These are phyloP conservation scores for Talaromyces sp. DNA, from an alignment of 2,329 filamentous ascomycete genomes.

Conservation along the genomic window DNA sequence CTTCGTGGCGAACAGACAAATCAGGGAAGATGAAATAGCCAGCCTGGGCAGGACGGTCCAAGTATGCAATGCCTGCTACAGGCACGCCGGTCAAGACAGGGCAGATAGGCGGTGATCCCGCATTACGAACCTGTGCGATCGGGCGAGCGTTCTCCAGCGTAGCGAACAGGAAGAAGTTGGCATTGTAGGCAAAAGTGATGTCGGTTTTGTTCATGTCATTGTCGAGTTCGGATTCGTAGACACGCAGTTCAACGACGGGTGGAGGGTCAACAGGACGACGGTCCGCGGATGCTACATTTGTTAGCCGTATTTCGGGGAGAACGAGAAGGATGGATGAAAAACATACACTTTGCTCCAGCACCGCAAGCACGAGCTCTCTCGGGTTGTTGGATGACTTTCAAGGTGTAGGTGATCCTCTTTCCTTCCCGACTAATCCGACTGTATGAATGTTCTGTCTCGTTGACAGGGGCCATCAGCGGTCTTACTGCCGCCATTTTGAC, in stretches of 20 bases:
- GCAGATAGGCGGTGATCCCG: slow-evolving; percentile 62
- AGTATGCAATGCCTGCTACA: slow-evolving; percentile 91
- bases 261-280: slow-evolving; percentile 91
- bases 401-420: slow-evolving; percentile 72
- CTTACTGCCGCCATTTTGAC: slow-evolving; percentile 1
- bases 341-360: slow-evolving; percentile 87
- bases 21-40: slow-evolving; percentile 99
- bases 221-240: slow-evolving; percentile 63
- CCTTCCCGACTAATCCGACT: slow-evolving; percentile 68
- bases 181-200: slow-evolving; percentile 87
- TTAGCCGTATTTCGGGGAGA: slow-evolving; percentile 16
- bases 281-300: slow-evolving; percentile 68
- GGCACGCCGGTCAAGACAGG: slow-evolving; percentile 91
- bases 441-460: slow-evolving; percentile 54
- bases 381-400: slow-evolving; percentile 89
- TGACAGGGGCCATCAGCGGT: slow-evolving; percentile 38
- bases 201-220: slow-evolving; percentile 61
- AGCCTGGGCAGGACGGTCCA: slow-evolving; percentile 74
- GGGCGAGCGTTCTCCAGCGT: slow-evolving; percentile 82
- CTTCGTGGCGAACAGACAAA: slow-evolving; percentile 91
- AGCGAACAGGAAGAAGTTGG: slow-evolving; percentile 95
- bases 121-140: slow-evolving; percentile 75
- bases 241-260: slow-evolving; percentile 85
- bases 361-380: slow-evolving; percentile 92
- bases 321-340: not conserved